phyloP scores from a whole-genome alignment of 441 rosid species.

The Sinapis alba region DNA sequence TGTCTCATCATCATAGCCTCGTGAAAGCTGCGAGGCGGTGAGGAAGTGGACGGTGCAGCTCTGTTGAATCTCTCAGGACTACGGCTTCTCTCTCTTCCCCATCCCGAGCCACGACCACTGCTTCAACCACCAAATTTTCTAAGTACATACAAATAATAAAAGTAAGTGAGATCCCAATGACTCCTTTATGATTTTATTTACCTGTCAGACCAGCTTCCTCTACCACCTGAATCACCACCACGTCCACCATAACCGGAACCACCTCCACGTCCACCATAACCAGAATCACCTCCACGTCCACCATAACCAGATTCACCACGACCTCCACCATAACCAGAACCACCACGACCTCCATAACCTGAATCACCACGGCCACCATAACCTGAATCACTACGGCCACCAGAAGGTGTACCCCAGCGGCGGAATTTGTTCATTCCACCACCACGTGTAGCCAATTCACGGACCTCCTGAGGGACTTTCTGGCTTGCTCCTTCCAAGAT shows the following conservation, averaged over 20 bases:
- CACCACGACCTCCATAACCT: slow-evolving; percentile 35
- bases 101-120: slow-evolving; percentile 32
- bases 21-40: slow-evolving; percentile 41
- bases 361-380: slow-evolving; percentile 48
- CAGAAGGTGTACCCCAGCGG: slow-evolving; percentile 69
- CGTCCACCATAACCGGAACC: slow-evolving; percentile 39
- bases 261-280: slow-evolving; percentile 45
- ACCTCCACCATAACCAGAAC: background rate
- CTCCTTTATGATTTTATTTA: slow-evolving; percentile 24
- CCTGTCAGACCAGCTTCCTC: slow-evolving; percentile 65
- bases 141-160: background rate
- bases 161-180: background rate
- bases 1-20: slow-evolving; percentile 41
- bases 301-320: slow-evolving; percentile 41
- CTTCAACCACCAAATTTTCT: slow-evolving; percentile 18
- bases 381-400: slow-evolving; percentile 13
- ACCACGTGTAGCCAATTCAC: slow-evolving; percentile 83
- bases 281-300: slow-evolving; percentile 47
- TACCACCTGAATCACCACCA: slow-evolving; percentile 44
- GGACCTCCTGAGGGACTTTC: slow-evolving; percentile 77
- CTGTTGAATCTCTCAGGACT: slow-evolving; percentile 56
- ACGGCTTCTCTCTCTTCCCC: slow-evolving; percentile 61
- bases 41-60: slow-evolving; percentile 23
- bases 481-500: slow-evolving; percentile 92
- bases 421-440: slow-evolving; percentile 67